Evolutionary conservation across 1,284 basidiomycete genomes (phyloP), one percentile per base, ranked within the genome.

Genomic region (Marasmius oreades): DNA sequence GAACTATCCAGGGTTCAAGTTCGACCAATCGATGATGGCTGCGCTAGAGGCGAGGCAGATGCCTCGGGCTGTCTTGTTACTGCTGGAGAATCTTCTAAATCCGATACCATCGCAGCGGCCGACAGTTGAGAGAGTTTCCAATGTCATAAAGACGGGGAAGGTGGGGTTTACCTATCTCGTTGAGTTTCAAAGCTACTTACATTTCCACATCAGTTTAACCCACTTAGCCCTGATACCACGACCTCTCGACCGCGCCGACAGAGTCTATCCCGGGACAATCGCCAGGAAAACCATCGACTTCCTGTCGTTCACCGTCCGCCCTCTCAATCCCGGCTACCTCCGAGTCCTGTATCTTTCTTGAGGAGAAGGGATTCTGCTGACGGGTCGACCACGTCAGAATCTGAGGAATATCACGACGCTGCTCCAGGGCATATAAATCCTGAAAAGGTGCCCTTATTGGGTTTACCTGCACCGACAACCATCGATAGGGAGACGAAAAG

Each of bases 1-100:
- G 51, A 63, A 66, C 2, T 97, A 95, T 72, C 68, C 76, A 23
- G 94, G 94, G 80, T 93, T 93, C 73, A 85, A 82, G 61, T 78
- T 81, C 0, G 80, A 77, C 0, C 61, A 79, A 1, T 69, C 73
- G 0, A 63, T 88, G 26, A 72, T 75, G 1, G 69, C 79, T 0
- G 69, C 77, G 0, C 90, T 93, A 59, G 82, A 86, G 58, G 76
- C 84, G 4, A 77, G 91, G 12, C 81, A 85, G 28, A 72, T 95
- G 0, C 88, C 92, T 3, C 73, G 80, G 3, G 77, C 85, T 1
- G 83, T 89, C 59, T 72, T 94, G 2, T 71, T 89, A 0, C 70
- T 95, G 14, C 72, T 96, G 14, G 88, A 92, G 60, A 79, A 79
- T 48, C 74, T 95, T 51, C 70, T 94, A 53, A 80, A 85, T 61